Evolutionary conservation across 371 early-diverging fungal species (phyloP).

Genomic region (Apophysomyces trapeziformis): DNA sequence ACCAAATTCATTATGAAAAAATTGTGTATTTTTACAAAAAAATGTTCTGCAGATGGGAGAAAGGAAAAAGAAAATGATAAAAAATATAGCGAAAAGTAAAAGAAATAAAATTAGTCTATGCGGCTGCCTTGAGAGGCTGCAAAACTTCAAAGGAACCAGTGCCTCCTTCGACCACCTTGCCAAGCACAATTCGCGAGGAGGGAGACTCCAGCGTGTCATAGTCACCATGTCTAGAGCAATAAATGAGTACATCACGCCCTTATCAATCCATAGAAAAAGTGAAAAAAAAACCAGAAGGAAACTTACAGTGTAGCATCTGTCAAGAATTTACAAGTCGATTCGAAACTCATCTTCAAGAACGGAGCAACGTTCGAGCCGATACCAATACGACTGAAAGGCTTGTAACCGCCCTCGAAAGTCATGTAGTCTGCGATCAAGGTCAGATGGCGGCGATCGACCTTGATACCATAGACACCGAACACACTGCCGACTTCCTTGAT

Average conservation of each 20-base stretch:
- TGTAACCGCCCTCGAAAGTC: conserved; percentile 98
- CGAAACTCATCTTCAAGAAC: conserved; percentile 97
- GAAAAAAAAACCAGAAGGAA: not conserved
- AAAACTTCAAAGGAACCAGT: conserved; percentile 95
- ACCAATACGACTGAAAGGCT: conserved; percentile 96
- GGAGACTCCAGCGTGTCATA: conserved; percentile 89
- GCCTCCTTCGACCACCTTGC: conserved; percentile 92
- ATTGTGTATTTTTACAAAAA: conserved; percentile 6
- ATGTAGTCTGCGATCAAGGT: conserved; percentile 99
- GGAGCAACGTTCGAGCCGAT: conserved; percentile 92
- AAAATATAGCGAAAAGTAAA: not conserved
- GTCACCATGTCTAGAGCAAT: conserved; percentile 69
- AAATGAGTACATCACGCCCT: too few species aligned
- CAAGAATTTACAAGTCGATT: conserved; percentile 94
- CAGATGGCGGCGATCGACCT: conserved; percentile 96
- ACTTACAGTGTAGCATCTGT: conserved; percentile 85
- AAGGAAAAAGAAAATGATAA: conserved; percentile 7
- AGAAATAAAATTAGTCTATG: not conserved
- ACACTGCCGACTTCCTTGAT: conserved; percentile 96
- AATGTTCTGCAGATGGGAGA: conserved; percentile 3
- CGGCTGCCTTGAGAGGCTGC: conserved; percentile 49
- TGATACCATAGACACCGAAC: conserved; percentile 98
- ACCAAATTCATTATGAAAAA: not conserved
- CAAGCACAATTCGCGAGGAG: conserved; percentile 92
- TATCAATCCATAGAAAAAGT: not conserved